Evolutionary conservation across 352 stramenopile species (phyloP).

Genomic region (Pythium periplocum): DNA sequence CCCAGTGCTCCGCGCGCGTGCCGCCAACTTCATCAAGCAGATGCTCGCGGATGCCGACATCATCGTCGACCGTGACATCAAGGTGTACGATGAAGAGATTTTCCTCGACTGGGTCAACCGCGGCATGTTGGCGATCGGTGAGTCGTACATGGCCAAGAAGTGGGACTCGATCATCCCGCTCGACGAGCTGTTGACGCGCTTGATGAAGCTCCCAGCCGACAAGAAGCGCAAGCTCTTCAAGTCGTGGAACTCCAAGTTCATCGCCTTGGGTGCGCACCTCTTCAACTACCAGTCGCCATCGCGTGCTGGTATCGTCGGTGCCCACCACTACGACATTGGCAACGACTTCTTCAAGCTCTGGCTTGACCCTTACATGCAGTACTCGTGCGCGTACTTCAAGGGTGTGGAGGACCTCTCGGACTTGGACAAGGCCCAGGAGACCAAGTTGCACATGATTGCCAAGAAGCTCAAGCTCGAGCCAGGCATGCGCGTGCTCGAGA

Average conservation of each 20-base stretch:
- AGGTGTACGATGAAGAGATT: slow-evolving; percentile 76
- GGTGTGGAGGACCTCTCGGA: slow-evolving; percentile 58
- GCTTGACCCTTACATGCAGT: slow-evolving; percentile 85
- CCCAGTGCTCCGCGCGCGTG: slow-evolving; percentile 57
- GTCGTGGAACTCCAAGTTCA: slow-evolving; percentile 82
- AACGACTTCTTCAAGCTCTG: slow-evolving; percentile 90
- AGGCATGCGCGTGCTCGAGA: slow-evolving; percentile 84
- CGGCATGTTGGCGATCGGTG: slow-evolving; percentile 81
- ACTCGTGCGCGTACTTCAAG: slow-evolving; percentile 86
- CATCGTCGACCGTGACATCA: slow-evolving; percentile 73
- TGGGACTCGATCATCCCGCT: slow-evolving; percentile 81
- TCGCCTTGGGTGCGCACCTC: slow-evolving; percentile 62
- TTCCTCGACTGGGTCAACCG: slow-evolving; percentile 84
- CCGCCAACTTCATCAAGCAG: slow-evolving; percentile 72
- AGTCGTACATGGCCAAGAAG: slow-evolving; percentile 88
- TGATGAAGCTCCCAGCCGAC: slow-evolving; percentile 60
- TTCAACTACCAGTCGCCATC: slow-evolving; percentile 88
- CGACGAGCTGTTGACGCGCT: slow-evolving; percentile 67
- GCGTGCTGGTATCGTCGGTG: slow-evolving; percentile 73
- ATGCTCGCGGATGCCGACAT: slow-evolving; percentile 83
- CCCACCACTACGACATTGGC: slow-evolving; percentile 84
- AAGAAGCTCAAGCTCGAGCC: slow-evolving; percentile 83
- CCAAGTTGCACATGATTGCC: slow-evolving; percentile 87
- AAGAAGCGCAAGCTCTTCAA: slow-evolving; percentile 84
- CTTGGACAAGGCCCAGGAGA: slow-evolving; percentile 77